phyloP scores from a whole-genome alignment of 164 flowering plant genomes.

The Kingdonia uniflora region DNA sequence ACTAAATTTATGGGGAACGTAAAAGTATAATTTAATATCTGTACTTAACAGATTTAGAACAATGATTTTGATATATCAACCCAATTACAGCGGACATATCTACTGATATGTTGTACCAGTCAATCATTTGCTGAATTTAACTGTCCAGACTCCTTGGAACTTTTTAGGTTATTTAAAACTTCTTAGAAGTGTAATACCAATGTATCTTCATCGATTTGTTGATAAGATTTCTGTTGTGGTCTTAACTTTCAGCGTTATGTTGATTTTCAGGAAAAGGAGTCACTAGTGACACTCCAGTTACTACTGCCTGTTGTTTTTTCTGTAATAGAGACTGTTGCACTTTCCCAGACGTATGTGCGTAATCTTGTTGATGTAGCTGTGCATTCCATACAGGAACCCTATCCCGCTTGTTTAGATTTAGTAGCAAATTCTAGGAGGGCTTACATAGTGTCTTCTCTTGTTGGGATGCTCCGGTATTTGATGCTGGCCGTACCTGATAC shows the following conservation, averaged over 20 bases:
- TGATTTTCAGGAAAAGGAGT: constrained; percentile 65
- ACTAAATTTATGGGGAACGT: too few species aligned
- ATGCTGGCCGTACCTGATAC: constrained; percentile 89
- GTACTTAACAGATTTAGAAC: too few species aligned
- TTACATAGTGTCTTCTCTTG: constrained; percentile 58
- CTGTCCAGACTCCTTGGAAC: too few species aligned
- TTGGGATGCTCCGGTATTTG: constrained; percentile 85
- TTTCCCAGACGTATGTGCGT: constrained; percentile 78
- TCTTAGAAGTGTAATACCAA: too few species aligned
- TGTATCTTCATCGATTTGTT: too few species aligned
- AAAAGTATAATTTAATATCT: too few species aligned
- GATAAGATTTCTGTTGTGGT: background rate
- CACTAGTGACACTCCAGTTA: constrained; percentile 58
- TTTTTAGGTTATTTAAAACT: too few species aligned
- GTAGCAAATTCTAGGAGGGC: constrained; percentile 65
- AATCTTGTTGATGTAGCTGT: constrained; percentile 65
- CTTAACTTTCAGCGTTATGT: constrained; percentile 8
- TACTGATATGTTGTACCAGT: background rate
- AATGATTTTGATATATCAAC: too few species aligned
- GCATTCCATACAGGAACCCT: constrained; percentile 60
- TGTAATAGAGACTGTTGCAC: constrained; percentile 52
- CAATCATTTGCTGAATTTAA: too few species aligned
- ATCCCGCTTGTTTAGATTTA: constrained; percentile 55
- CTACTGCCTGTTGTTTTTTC: constrained; percentile 76
- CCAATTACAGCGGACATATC: too few species aligned